Conservation (phyloP, 192 early-diverging fungal genomes). For the Backusella luteola region DNA sequence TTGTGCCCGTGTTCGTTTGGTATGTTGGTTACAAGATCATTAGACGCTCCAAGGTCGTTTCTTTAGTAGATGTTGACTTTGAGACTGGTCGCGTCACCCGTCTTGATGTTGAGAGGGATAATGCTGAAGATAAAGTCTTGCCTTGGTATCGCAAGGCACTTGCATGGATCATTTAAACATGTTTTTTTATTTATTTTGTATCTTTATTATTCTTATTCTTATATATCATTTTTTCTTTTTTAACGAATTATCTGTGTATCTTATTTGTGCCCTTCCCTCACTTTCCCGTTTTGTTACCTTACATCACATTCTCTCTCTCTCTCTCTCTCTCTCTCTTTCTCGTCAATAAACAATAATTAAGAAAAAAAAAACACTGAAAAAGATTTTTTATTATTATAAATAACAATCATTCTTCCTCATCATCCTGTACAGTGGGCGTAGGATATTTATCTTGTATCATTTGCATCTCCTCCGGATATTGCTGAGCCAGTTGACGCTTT, state of each 20-base stretch:
- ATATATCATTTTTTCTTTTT: not conserved
- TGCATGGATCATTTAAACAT: slow-evolving; percentile 2
- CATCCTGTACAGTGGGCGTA: slow-evolving; percentile 14
- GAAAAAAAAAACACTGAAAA: not conserved
- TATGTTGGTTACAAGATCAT: slow-evolving; percentile 62
- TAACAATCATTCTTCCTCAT: slow-evolving; percentile 14
- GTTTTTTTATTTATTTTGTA: not conserved
- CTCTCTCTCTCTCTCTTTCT: not conserved
- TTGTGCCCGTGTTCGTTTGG: slow-evolving; percentile 56
- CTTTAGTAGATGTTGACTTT: slow-evolving; percentile 59
- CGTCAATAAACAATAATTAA: not conserved
- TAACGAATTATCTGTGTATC: not conserved
- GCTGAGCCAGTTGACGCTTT: slow-evolving; percentile 18
- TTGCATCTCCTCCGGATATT: slow-evolving; percentile 27
- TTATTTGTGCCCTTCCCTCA: not conserved
- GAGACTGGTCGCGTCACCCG: slow-evolving; percentile 46
- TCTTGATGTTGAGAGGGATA: slow-evolving; percentile 18
- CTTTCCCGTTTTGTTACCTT: not conserved
- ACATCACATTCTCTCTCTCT: not conserved
- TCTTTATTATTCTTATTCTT: not conserved
- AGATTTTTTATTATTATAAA: not conserved
- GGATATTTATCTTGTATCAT: slow-evolving; percentile 26
- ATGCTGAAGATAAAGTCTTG: not conserved
- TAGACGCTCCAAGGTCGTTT: slow-evolving; percentile 56
- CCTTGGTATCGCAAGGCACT: slow-evolving; percentile 14